Conservation (phyloP, 129 eudicot genomes). For the Helichrysum umbraculigerum region DNA sequence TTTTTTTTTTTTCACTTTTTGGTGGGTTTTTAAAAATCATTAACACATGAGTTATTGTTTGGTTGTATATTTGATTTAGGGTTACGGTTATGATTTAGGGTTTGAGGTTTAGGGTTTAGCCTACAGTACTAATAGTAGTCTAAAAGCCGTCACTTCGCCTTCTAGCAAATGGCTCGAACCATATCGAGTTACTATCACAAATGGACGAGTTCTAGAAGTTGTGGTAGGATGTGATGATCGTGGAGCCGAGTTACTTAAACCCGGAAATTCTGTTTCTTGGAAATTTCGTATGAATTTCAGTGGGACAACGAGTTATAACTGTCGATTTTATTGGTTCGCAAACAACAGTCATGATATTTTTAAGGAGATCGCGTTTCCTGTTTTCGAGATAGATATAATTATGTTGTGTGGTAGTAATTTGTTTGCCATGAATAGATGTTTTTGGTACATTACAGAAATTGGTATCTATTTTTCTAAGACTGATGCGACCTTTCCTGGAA, state of each 20-base stretch:
- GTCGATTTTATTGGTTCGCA: neutral
- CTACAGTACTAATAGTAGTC: neutral
- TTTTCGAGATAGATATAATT: neutral
- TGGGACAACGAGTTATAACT: neutral
- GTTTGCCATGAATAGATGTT: conserved; percentile 8
- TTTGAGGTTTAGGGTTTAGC: neutral
- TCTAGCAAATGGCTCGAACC: conserved; percentile 28
- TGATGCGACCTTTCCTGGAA: neutral
- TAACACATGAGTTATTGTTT: no score
- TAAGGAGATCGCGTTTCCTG: neutral
- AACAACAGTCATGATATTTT: no score
- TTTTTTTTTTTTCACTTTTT: no score
- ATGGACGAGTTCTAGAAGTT: neutral
- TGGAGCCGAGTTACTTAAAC: neutral
- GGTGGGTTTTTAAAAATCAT: no score
- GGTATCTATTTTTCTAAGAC: neutral
- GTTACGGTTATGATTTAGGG: no score
- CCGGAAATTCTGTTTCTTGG: conserved; percentile 1
- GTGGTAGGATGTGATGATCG: conserved; percentile 7
- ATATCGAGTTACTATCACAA: conserved; percentile 14
- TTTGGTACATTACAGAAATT: neutral
- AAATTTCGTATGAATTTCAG: neutral
- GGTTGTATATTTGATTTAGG: no score
- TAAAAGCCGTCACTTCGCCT: neutral
- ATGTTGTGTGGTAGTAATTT: neutral